Percentiles rank a stretch among this genome's conserved stretches.
Evolutionary conservation across 2,329 filamentous ascomycete genomes (phyloP).

Genomic region (Apiospora marii): DNA sequence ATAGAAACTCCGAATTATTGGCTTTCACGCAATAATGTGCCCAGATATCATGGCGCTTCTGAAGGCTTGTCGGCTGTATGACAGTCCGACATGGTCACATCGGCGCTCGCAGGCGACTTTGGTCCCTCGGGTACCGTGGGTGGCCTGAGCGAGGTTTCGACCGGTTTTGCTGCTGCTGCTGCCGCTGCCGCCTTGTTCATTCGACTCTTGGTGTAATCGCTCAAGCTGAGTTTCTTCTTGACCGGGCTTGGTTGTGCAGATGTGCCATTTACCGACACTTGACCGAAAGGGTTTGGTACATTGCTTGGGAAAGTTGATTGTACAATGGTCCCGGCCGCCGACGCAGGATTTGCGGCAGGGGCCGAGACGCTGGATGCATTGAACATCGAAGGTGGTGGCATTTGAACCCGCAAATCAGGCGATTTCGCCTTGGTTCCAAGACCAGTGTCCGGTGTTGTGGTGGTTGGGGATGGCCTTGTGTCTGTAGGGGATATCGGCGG

Average conservation of each 20-base stretch:
- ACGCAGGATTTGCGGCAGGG: conserved; percentile 55
- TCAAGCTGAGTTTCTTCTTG: conserved; percentile 73
- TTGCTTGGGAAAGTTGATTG: conserved; percentile 59
- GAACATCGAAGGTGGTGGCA: conserved; percentile 64
- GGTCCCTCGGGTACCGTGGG: conserved; percentile 49
- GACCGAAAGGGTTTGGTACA: conserved; percentile 51
- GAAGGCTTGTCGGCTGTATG: conserved; percentile 42
- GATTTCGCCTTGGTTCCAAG: conserved; percentile 31
- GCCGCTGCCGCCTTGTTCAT: conserved; percentile 58
- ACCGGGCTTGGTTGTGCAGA: conserved; percentile 63
- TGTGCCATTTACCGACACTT: conserved; percentile 51
- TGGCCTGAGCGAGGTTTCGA: conserved; percentile 47
- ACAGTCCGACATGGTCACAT: conserved; percentile 46
- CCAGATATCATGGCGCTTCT: conserved; percentile 32
- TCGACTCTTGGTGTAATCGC: conserved; percentile 69
- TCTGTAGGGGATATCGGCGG: conserved; percentile 39
- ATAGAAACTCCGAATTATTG: conserved; percentile 34
- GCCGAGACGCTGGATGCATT: conserved; percentile 47
- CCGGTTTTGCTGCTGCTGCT: conserved; percentile 47
- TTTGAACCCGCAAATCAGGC: conserved; percentile 54
- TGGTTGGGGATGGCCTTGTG: conserved; percentile 28
- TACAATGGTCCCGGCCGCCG: conserved; percentile 50
- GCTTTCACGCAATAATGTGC: conserved; percentile 10
- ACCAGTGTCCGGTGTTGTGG: conserved; percentile 27
- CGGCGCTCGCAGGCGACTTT: conserved; percentile 46